Base-by-base conservation (phyloP, 129 eudicot species). In the Apium graveolens region DNA sequence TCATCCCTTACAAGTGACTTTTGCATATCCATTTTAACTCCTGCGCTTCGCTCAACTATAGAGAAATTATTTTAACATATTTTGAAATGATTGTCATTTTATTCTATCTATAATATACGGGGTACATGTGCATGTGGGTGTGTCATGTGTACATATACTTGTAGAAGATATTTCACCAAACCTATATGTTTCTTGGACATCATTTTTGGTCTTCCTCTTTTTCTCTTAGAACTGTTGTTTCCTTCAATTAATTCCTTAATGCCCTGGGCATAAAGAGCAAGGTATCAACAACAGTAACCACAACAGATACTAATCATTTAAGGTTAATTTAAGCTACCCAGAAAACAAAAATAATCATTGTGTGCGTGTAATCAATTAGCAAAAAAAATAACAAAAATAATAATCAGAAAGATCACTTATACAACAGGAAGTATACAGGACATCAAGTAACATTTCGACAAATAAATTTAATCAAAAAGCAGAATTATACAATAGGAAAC, bases 21-120 rank as follows among this genome's bases (percentile, higher is more conserved):
- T 31, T 78, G 46, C 35, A 66, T 38, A 66, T 43, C 65, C 60
- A 78, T 65, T 44, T 78, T 51, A 66, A 32, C 46, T 66, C 39
- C 39, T 20, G 38, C 13, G 55, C 18, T 66, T 39, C 5, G 21
- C 57, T 29, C 72, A 31, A 78, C 78, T 80, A 72, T 20, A 72
- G 41, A 79, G n/a, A 69, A 49, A 3, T 66, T 32, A 46, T 8
- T 72, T 41, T 12, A 51, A 20, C 63, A 72, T 60, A 38, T 12
- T 37, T 13, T 35, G 11, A 66, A 66, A 65, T 29, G 14, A 27
- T 12, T 11, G 1, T 11, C 35, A 2, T 12, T 29, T 5, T 29
- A 27, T 26, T 29, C 35, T 65, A 65, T 29, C 35, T 5, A 31
- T 32, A 66, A 66, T 31, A 66, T 31, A n/a, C n/a, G n/a, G 39